A percentile compares a stretch with the other conserved stretches of the same genome.
These are phyloP conservation scores for Acaromyces ingoldii DNA, from an alignment of 1,284 basidiomycete species.

Conservation along the genomic window DNA sequence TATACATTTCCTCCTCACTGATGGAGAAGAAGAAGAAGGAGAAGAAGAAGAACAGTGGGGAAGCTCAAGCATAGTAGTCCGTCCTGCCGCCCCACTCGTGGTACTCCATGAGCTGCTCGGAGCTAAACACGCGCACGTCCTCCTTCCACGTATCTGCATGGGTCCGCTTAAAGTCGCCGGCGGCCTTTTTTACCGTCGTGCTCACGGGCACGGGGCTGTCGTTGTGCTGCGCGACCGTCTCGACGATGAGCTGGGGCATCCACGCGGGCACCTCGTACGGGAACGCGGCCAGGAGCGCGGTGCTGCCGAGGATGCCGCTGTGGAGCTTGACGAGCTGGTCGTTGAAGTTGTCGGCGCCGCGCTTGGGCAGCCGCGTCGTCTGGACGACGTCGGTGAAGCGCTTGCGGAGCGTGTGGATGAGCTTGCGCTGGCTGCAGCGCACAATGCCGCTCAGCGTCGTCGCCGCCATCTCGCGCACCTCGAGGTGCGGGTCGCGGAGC, in stretches of 20 bases:
- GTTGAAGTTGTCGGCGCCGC: slow-evolving; percentile 64
- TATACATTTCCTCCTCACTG: too few relatives aligned
- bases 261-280: slow-evolving; percentile 80
- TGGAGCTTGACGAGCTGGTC: slow-evolving; percentile 72
- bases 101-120: slow-evolving; percentile 56
- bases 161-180: slow-evolving; percentile 77
- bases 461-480: slow-evolving; percentile 49
- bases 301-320: slow-evolving; percentile 80
- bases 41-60: too few relatives aligned
- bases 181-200: slow-evolving; percentile 79
- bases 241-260: slow-evolving; percentile 65
- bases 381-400: slow-evolving; percentile 30
- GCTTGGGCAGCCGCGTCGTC: slow-evolving; percentile 56
- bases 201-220: slow-evolving; percentile 88
- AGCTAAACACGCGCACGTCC: slow-evolving; percentile 81
- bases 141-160: slow-evolving; percentile 75
- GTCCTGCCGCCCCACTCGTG: slow-evolving; percentile 46
- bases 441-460: slow-evolving; percentile 77
- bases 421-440: slow-evolving; percentile 83
- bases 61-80: slow-evolving; percentile 48
- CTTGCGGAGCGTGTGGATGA: slow-evolving; percentile 65
- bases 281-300: slow-evolving; percentile 72
- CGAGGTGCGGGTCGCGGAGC: slow-evolving; percentile 41
- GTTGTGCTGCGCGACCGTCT: slow-evolving; percentile 72
- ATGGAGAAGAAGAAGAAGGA: too few relatives aligned